Evolutionary conservation across 1,284 basidiomycete genomes (phyloP), one percentile per base, ranked within the genome.

Genomic region (Cryptococcus floricola): DNA sequence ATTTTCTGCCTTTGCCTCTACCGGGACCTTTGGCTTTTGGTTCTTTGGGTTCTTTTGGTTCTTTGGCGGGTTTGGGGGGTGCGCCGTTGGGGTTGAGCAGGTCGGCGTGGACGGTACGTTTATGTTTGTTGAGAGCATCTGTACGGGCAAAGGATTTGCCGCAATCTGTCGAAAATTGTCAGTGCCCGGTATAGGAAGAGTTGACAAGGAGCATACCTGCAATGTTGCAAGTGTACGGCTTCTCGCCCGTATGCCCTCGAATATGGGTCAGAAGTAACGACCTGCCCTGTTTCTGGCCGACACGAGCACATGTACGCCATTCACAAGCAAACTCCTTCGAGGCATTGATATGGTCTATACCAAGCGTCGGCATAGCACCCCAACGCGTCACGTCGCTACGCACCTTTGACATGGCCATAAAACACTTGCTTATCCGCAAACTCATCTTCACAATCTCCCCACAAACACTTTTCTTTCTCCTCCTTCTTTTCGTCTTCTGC

Each of bases 51-150:
- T 9, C 14, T 19, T 8, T 7, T 16, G 19, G 4, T 12, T n/a
- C 48, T 23, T 38, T 50, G 19, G 34, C 16, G 18, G 48, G 37
- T 38, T 37, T 37, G 8, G 25, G 19, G 18, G 18, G 42, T 4
- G 37, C 37, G 13, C 37, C 18, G 14, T 16, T 23, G 27, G 37
- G 19, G 7, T 50, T 18, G 34, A 16, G 25, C 31, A 50, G 16
- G 37, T 50, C 48, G n/a, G 37, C 31, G 37, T 50, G 48, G 13
- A 50, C 48, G 16, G 48, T 50, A 18, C 48, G 48, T 39, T 50
- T 50, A 27, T 50, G 48, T 27, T 50, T 50, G 19, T 38, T 50
- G 48, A 50, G 48, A n/a, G 48, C 48, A 23, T 50, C 48, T n/a
- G 31, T 50, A 50, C 48, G 48, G 16, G 48, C 48, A 19, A 50